Percentiles rank a stretch among this genome's conserved stretches.
These are phyloP conservation scores for Russula sp. DNA, from an alignment of 768 basidiomycete genomes.

Conservation along the genomic window DNA sequence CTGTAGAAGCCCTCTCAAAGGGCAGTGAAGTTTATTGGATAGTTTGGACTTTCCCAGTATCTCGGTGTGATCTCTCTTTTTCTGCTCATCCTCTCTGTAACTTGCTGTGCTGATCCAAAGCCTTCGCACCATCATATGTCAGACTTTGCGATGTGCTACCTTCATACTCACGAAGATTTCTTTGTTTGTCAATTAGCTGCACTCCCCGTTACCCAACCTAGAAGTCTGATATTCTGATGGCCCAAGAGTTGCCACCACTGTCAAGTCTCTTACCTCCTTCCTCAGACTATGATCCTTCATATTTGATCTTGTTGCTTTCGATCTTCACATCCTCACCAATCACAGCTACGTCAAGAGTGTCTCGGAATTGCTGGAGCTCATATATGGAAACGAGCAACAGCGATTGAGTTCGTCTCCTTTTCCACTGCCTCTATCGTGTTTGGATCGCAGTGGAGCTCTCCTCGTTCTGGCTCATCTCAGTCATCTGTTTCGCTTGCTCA, in stretches of 20 bases:
- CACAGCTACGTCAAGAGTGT: constrained; percentile 71
- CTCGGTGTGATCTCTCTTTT: too few relatives aligned
- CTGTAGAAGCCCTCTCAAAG: too few relatives aligned
- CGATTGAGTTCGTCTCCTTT: constrained; percentile 41
- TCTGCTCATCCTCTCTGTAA: too few relatives aligned
- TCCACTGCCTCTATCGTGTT: too few relatives aligned
- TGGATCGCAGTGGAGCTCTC: too few relatives aligned
- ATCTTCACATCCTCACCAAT: constrained; percentile 79
- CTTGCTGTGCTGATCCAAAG: too few relatives aligned
- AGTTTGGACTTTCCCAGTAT: too few relatives aligned
- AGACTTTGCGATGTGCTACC: constrained; percentile 73
- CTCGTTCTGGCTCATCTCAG: too few relatives aligned
- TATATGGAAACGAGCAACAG: constrained; percentile 62
- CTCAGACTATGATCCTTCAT: constrained; percentile 79
- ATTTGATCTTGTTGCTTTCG: constrained; percentile 80
- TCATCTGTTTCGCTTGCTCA: too few relatives aligned
- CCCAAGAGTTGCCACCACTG: constrained; percentile 61
- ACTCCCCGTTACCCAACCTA: constrained; percentile 47
- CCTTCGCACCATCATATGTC: constrained; percentile 83
- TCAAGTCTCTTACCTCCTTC: constrained; percentile 65
- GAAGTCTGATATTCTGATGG: constrained; percentile 70
- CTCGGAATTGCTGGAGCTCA: constrained; percentile 64
- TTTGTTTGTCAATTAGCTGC: constrained; percentile 79
- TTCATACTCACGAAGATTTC: constrained; percentile 84
- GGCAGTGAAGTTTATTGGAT: too few relatives aligned